Evolutionary conservation across 768 basidiomycete genomes (phyloP).

Genomic region (Mrakia frigida): DNA sequence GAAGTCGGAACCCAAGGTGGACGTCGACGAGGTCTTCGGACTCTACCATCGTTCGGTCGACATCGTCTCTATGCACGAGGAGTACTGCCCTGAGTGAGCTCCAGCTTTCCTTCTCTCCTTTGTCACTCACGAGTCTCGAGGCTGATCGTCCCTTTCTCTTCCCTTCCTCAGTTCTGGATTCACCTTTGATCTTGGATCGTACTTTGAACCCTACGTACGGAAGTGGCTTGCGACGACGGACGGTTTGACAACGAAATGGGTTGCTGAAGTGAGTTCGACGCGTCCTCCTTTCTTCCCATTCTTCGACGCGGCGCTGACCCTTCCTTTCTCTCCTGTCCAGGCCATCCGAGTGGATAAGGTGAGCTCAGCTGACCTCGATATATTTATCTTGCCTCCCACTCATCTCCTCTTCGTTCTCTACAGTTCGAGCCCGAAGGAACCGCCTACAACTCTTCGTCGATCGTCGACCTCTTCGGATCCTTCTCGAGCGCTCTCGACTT

Average conservation of each 20-base stretch:
- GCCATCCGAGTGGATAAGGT: constrained; percentile 82
- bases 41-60: constrained; percentile 74
- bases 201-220: constrained; percentile 82
- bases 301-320: not conserved
- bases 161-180: constrained; percentile 17
- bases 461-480: constrained; percentile 92
- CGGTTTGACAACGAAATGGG: constrained; percentile 87
- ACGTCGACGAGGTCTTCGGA: constrained; percentile 82
- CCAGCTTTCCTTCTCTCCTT: not conserved
- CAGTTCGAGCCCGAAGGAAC: constrained; percentile 60
- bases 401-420: not conserved
- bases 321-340: constrained; percentile 44
- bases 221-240: constrained; percentile 87
- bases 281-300: too few relatives aligned
- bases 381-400: too few relatives aligned
- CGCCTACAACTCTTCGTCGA: constrained; percentile 90
- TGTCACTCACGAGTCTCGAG: not conserved
- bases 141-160: constrained; percentile 8
- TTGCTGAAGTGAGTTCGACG: constrained; percentile 65
- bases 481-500: constrained; percentile 84
- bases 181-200: constrained; percentile 61
- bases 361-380: constrained; percentile 27
- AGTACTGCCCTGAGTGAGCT: constrained; percentile 75
- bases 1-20: constrained; percentile 46
- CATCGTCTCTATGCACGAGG: constrained; percentile 69